Conservation (phyloP, 495 filamentous ascomycete species). For the Poronia punctata region DNA sequence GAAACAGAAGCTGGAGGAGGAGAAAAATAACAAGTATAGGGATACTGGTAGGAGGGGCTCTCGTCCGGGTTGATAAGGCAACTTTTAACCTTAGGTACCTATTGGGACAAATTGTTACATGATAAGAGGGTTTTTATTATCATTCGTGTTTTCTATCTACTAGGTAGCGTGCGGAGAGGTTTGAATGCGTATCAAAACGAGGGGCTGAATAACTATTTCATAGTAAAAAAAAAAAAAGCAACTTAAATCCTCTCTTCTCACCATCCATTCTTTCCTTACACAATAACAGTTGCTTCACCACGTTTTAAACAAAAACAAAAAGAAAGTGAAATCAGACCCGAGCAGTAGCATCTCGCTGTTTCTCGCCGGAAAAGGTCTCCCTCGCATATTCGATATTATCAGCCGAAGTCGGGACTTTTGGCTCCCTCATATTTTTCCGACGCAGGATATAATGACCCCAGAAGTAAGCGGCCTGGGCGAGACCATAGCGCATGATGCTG, state of each 20-base stretch:
- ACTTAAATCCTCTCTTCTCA: too few relatives aligned
- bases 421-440: slow-evolving; percentile 28
- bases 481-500: slow-evolving; percentile 43
- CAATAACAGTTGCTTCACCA: not conserved
- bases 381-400: slow-evolving; percentile 15
- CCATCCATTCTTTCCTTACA: not conserved
- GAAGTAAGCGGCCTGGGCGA: slow-evolving; percentile 36
- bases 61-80: too few relatives aligned
- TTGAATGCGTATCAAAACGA: too few relatives aligned
- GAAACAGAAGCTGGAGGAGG: slow-evolving; percentile 4
- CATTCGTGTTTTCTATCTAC: too few relatives aligned
- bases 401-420: slow-evolving; percentile 14
- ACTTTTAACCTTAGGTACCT: too few relatives aligned
- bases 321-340: slow-evolving; percentile 15
- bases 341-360: slow-evolving; percentile 17
- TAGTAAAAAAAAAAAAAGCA: too few relatives aligned
- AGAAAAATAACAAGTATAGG: slow-evolving; percentile 4
- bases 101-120: too few relatives aligned
- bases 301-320: not conserved
- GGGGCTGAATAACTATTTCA: too few relatives aligned
- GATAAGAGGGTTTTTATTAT: too few relatives aligned
- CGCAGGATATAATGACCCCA: slow-evolving; percentile 46
- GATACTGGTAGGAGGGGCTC: not conserved
- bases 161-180: too few relatives aligned
- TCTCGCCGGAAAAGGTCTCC: slow-evolving; percentile 18